phyloP scores from a whole-genome alignment of 495 filamentous ascomycete genomes.

The Friedmanniomyces simplex region DNA sequence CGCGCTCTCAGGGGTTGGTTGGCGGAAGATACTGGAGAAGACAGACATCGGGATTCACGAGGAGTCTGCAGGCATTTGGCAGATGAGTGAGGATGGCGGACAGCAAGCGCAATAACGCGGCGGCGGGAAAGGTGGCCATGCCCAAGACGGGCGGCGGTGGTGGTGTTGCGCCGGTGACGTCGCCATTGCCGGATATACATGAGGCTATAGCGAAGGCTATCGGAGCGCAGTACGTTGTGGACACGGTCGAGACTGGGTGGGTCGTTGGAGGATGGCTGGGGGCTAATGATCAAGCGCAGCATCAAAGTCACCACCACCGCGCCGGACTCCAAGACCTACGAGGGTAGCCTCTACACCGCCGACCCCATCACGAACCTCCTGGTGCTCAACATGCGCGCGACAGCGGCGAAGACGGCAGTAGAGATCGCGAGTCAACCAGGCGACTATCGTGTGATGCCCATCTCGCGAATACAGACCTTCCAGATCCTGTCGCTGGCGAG shows the following conservation, averaged over 20 bases:
- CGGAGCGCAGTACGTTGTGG: constrained; percentile 28
- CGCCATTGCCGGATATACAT: constrained; percentile 22
- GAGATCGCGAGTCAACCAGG: constrained; percentile 38
- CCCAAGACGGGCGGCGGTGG: constrained; percentile 30
- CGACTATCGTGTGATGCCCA: constrained; percentile 54
- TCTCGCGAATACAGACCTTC: constrained; percentile 53
- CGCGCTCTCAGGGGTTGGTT: neutral
- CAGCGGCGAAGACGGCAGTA: constrained; percentile 26
- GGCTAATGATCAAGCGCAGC: constrained; percentile 31
- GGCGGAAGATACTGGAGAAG: neutral
- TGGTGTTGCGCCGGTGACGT: constrained; percentile 23
- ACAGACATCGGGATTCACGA: neutral
- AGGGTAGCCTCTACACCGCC: constrained; percentile 59
- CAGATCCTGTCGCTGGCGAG: constrained; percentile 37
- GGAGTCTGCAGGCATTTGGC: neutral
- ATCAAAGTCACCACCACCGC: constrained; percentile 51
- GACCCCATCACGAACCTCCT: constrained; percentile 57
- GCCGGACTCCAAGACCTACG: constrained; percentile 40
- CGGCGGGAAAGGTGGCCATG: constrained; percentile 30
- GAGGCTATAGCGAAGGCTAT: constrained; percentile 32
- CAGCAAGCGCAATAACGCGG: constrained; percentile 24
- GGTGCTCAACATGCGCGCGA: constrained; percentile 44
- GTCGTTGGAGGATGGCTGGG: neutral
- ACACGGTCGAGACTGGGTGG: no score
- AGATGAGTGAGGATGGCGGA: constrained; percentile 26